phyloP scores from a whole-genome alignment of 2,329 filamentous ascomycete genomes.

The Paracorniculantispora psalliotae region DNA sequence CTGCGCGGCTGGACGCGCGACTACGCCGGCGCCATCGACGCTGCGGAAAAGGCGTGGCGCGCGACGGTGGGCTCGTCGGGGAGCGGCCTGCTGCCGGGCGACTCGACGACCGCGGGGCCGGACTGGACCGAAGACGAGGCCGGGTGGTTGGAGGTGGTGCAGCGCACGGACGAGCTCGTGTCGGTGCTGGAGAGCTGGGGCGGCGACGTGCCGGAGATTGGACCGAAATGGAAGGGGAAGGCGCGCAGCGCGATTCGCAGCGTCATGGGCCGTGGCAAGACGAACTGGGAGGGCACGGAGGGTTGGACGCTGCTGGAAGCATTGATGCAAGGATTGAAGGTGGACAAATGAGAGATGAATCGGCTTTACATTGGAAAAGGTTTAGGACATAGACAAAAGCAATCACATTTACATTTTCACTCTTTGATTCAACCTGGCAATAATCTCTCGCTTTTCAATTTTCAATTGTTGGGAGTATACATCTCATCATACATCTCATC shows the following conservation, averaged over 20 bases:
- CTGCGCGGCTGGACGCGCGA: constrained; percentile 70
- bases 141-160: constrained; percentile 68
- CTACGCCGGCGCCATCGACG: constrained; percentile 68
- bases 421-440: too few species aligned
- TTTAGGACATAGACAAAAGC: constrained; percentile 3
- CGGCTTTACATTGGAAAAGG: not conserved
- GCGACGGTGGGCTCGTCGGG: constrained; percentile 54
- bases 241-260: constrained; percentile 77
- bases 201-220: constrained; percentile 59
- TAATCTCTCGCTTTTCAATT: too few species aligned
- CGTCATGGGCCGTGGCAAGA: constrained; percentile 75
- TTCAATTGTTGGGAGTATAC: too few species aligned
- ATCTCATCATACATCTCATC: not conserved
- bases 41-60: constrained; percentile 87
- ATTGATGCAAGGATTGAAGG: constrained; percentile 51
- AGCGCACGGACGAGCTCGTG: constrained; percentile 75
- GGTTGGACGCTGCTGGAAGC: constrained; percentile 60
- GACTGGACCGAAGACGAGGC: constrained; percentile 48
- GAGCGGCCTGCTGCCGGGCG: constrained; percentile 34
- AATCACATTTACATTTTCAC: not conserved
- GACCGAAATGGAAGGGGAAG: constrained; percentile 82
- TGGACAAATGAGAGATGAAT: constrained; percentile 12
- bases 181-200: constrained; percentile 80
- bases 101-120: not conserved
- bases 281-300: constrained; percentile 72